Conservation (phyloP, 2,329 filamentous ascomycete species). For the Colletotrichum plurivorum region DNA sequence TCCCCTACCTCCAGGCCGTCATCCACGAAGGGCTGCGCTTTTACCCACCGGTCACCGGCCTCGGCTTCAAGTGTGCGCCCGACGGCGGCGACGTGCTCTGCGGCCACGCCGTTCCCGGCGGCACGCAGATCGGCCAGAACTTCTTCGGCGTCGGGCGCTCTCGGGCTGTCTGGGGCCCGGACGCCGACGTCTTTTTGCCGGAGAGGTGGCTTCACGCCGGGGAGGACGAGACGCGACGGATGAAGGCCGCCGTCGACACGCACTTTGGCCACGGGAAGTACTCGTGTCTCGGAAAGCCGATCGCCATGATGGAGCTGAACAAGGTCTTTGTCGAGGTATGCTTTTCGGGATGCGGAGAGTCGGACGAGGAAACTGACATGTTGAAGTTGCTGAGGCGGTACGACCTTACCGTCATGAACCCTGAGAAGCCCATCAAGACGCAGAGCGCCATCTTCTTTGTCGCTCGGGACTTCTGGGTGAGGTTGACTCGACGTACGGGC, state of each 20-base stretch:
- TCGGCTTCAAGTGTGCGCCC: constrained; percentile 69
- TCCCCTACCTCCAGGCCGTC: constrained; percentile 71
- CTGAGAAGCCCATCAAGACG: constrained; percentile 50
- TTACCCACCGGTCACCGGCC: constrained; percentile 65
- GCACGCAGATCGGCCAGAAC: constrained; percentile 67
- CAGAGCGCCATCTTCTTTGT: constrained; percentile 51
- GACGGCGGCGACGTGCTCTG: constrained; percentile 66
- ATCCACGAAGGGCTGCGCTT: constrained; percentile 70
- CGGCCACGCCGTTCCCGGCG: constrained; percentile 65
- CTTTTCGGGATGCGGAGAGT: background rate
- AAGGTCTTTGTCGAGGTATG: constrained; percentile 63
- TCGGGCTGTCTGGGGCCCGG: constrained; percentile 66
- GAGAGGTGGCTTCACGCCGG: constrained; percentile 66
- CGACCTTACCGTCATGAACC: constrained; percentile 52
- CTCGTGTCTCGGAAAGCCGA: constrained; percentile 61
- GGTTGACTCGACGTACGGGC: constrained; percentile 41
- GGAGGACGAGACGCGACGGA: constrained; percentile 48
- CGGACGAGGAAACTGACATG: background rate
- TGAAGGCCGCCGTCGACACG: constrained; percentile 56
- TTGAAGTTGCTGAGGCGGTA: constrained; percentile 50
- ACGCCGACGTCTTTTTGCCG: constrained; percentile 69
- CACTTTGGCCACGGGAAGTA: constrained; percentile 63
- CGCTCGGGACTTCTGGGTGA: constrained; percentile 53
- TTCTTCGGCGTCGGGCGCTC: constrained; percentile 68
- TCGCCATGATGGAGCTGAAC: constrained; percentile 64